Conservation (phyloP, 2,329 filamentous ascomycete species). For the Beauveria brongniartii region DNA sequence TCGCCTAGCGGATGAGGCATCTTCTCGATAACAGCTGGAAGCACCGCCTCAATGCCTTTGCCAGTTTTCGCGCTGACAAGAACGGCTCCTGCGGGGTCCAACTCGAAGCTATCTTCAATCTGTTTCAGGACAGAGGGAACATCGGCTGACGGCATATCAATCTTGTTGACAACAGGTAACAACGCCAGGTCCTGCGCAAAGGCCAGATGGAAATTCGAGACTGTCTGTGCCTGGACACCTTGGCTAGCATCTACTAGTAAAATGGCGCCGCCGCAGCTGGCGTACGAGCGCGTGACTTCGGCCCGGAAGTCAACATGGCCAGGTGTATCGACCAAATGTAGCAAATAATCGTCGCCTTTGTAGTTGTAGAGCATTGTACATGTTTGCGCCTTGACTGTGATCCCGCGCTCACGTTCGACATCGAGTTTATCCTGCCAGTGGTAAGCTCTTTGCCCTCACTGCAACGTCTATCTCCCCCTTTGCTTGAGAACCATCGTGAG, state of each 20-base stretch:
- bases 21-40: slow-evolving; percentile 77
- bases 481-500: too few relatives aligned
- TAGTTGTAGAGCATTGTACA: slow-evolving; percentile 96
- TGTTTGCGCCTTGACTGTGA: slow-evolving; percentile 98
- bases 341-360: slow-evolving; percentile 76
- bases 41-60: slow-evolving; percentile 70
- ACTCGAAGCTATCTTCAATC: slow-evolving; percentile 77
- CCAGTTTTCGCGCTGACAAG: slow-evolving; percentile 90
- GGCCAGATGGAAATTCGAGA: slow-evolving; percentile 96
- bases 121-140: slow-evolving; percentile 79
- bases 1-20: slow-evolving; percentile 77
- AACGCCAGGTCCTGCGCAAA: slow-evolving; percentile 84
- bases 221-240: slow-evolving; percentile 93
- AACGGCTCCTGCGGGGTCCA: slow-evolving; percentile 64
- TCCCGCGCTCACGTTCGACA: slow-evolving; percentile 90
- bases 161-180: slow-evolving; percentile 92
- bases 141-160: slow-evolving; percentile 86
- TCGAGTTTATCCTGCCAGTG: slow-evolving; percentile 70
- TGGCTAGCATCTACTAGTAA: slow-evolving; percentile 93
- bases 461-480: not conserved
- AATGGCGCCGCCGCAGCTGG: slow-evolving; percentile 86
- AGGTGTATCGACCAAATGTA: slow-evolving; percentile 93
- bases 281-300: slow-evolving; percentile 92
- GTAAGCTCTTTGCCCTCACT: not conserved
- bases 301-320: slow-evolving; percentile 97